Evolutionary conservation across 164 flowering plant genomes (phyloP), one percentile per base, ranked within the genome.

Genomic region (Stephania japonica): DNA sequence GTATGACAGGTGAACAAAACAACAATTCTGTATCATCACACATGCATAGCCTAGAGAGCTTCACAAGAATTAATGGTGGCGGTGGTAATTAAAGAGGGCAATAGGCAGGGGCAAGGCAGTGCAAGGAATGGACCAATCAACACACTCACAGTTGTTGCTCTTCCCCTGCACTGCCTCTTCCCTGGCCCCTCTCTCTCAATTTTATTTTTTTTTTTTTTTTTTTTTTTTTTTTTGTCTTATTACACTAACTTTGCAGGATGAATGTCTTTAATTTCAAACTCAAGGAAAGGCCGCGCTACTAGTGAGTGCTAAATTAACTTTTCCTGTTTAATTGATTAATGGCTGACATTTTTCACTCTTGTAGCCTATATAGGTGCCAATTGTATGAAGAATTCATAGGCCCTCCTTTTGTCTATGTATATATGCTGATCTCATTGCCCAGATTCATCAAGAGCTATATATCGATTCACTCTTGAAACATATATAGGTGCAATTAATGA

Each of bases 91-190:
- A 50, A 24, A 53, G 65, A 18, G 27, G 47, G 24, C 6, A 50
- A 12, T 0, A 80, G 87, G 66, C 85, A 53, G 85, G 85, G 88
- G 84, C 74, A 27, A 76, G 84, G 79, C 80, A 69, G 88, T 70
- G 88, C 88, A 86, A 81, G 85, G 56, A 82, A 82, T 84, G 78
- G 84, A 81, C 72, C 75, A 68, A 72, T 71, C 76, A 77, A 84
- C 86, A 81, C 78, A 65, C 7, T 50, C 56, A 26, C 79, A 80
- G 84, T 79, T 77, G 73, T 77, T 79, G 75, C 78, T 78, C 86
- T 72, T 70, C 47, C 73, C 73, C 61, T 70, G 73, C 73, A 70
- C 73, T 70, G 73, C 66, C 73, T 70, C 73, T 73, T 86, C 89
- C 89, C 89, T 86, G 89, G 89, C 87, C 77, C 38, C 63, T 70